Base-by-base conservation (phyloP, 805 yeast genomes). In the Debaryomyces prosopidis region DNA sequence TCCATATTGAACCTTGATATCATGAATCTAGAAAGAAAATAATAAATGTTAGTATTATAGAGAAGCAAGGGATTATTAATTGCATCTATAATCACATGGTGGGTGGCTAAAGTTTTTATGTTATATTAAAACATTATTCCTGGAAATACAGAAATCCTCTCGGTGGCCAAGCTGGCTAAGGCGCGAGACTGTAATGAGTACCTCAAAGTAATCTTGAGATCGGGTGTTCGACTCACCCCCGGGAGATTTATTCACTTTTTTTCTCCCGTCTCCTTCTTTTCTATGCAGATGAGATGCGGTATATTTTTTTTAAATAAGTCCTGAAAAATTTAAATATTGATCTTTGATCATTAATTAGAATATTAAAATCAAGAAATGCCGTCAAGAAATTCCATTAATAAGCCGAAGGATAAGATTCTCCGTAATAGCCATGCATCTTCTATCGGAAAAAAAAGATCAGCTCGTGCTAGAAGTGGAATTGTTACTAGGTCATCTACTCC, bases 381-480 rank as follows among this genome's bases (percentile, higher is more conserved):
- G 28, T 84, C 90, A 14, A 85, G 79, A 68, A 89, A 87, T 73
- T 80, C 89, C 36, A 75, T 89, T 53, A 90, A 89, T 66, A 87
- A 84, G 66, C 96, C 94, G 39, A 85, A 84, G 62, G 79, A 77
- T 54, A 76, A 78, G 49, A 65, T 80, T 32, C 70, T 66, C 50
- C 69, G 81, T 43, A 73, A 75, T 48, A 73, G 74, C 42, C 84
- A 79, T 63, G 73, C 78, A 37, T 63, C 72, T 28, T 59, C 76
- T 34, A 64, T 82, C 26, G 78, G 81, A 18, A 75, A 71, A 56
- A 82, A 77, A 60, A 75, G 89, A 65, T 73, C 83, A 14, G 71
- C 74, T 23, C 74, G 84, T 59, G 71, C 75, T 39, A 62, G 59
- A 44, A 39, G 45, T 9, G 49, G 63, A 38, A 65, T 70, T 23